phyloP scores from a whole-genome alignment of 2,329 filamentous ascomycete species.

The Shiraia sp. region DNA sequence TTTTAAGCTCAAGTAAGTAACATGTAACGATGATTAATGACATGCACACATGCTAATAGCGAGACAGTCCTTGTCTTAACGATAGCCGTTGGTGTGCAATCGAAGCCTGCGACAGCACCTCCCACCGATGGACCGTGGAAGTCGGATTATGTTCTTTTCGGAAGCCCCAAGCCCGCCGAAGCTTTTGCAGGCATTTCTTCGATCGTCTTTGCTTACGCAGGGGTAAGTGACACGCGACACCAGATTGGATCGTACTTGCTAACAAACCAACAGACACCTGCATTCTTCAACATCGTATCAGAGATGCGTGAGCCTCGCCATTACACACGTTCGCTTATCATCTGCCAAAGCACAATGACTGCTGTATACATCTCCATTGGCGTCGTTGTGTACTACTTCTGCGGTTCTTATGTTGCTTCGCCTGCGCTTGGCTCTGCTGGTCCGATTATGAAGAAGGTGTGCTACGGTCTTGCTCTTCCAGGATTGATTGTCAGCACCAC shows the following conservation, averaged over 20 bases:
- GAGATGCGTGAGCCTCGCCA: slow-evolving; percentile 65
- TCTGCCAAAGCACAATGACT: slow-evolving; percentile 65
- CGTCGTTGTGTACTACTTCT: slow-evolving; percentile 69
- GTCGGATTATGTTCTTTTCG: slow-evolving; percentile 25
- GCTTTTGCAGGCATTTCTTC: slow-evolving; percentile 25
- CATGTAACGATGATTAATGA: background rate
- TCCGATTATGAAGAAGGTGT: slow-evolving; percentile 61
- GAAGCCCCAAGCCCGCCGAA: slow-evolving; percentile 16
- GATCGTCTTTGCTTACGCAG: slow-evolving; percentile 44
- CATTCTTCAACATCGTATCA: slow-evolving; percentile 69
- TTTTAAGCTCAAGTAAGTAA: slow-evolving; percentile 24
- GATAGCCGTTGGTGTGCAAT: slow-evolving; percentile 29
- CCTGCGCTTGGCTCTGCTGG: slow-evolving; percentile 69
- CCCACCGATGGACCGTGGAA: slow-evolving; percentile 18
- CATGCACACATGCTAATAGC: background rate
- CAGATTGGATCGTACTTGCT: no score
- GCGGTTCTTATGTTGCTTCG: slow-evolving; percentile 63
- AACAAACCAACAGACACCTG: slow-evolving; percentile 52
- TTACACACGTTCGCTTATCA: slow-evolving; percentile 59
- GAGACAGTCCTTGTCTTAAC: slow-evolving; percentile 27
- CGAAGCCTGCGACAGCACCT: slow-evolving; percentile 28
- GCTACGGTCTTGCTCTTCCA: slow-evolving; percentile 69
- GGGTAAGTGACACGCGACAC: slow-evolving; percentile 32
- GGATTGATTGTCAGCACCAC: slow-evolving; percentile 29
- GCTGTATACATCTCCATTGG: slow-evolving; percentile 67